Base-by-base conservation (phyloP, 371 early-diverging fungal genomes). In the Smittium culicis region DNA sequence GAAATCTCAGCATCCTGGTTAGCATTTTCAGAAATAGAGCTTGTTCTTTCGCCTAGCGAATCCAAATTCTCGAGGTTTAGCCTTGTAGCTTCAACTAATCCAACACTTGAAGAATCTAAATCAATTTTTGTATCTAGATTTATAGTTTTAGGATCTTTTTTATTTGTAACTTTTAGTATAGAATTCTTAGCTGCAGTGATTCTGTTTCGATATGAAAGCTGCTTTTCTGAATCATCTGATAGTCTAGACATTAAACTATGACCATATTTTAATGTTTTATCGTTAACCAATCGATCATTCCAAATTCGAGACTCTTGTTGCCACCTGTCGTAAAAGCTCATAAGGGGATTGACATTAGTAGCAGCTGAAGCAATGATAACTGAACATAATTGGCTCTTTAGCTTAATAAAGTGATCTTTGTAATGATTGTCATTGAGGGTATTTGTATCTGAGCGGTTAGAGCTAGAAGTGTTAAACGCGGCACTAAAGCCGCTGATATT, bases 291-390 rank as follows among this genome's bases (percentile, higher is more conserved):
- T 11, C 73, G 67, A 1, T 92, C 91, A 73, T 84, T 90, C 81
- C 90, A 78, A 82, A 93, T 81, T 16, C 86, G 83, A 20, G 85
- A 87, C 74, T 94, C 94, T 72, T 93, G 90, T 28, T 82, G 79
- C 94, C 94, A 94, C 1, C 96, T 84, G 70, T 92, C 91, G 24
- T 79, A 67, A 0, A 91, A 88, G 1, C 85, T 78, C 81, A 86
- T 77, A 2, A 90, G 89, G 58, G 80, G 81, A 74, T 86, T 89
- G 33, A 85, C 83, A 61, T 87, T 84, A 11, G 86, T 78, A 1
- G 83, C 76, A 1, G 82, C 68, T 54, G 57, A 61, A 0, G 77
- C 77, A 30, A 65, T 54, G 45, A 59, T 62, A 67, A 76, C 62
- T 30, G 67, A 70, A 34, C 69, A 31, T 28, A 76, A 16, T 5